phyloP scores from a whole-genome alignment of 176 grass and related monocot species.

The Zea mays region Zm-B73-REFERENCE-NAM-5.0 NC_050097.1:108659501-108660000 shows the following conservation, averaged over 20 bases:
- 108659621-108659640: too few species aligned
- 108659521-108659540: too few species aligned
- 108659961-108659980: constrained; percentile 66
- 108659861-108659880: background rate
- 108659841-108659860: background rate
- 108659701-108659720: too few species aligned
- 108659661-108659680: too few species aligned
- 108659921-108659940: background rate
- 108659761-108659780: background rate
- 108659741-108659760: background rate
- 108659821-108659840: background rate
- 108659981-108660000: constrained; percentile 62
- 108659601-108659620: too few species aligned
- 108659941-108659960: constrained; percentile 29
- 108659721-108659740: too few species aligned
- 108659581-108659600: too few species aligned
- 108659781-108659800: background rate
- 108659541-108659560: too few species aligned
- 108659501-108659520: too few species aligned
- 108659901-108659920: background rate
- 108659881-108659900: background rate
- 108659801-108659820: background rate
- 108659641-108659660: too few species aligned
- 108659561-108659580: too few species aligned
- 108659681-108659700: too few species aligned